These are phyloP conservation scores for Ilex paraguariensis DNA, from an alignment of 305 asterid genomes.

Conservation along the genomic window DNA sequence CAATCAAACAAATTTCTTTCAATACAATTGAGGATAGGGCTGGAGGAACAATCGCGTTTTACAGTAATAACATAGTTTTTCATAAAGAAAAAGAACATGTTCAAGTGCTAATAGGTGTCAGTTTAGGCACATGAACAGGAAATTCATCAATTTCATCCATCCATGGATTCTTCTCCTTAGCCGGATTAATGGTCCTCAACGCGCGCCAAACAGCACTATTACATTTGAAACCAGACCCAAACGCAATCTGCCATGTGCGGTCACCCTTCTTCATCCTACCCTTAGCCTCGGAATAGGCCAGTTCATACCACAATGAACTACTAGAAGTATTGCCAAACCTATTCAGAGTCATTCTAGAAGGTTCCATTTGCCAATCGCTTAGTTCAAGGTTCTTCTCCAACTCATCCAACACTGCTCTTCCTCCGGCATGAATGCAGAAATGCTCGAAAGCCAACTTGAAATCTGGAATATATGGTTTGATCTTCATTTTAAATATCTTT, in stretches of 20 bases:
- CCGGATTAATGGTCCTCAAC: constrained; percentile 51
- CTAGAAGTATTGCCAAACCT: constrained; percentile 76
- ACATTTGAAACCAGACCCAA: constrained; percentile 87
- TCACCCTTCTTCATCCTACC: constrained; percentile 71
- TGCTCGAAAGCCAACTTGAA: constrained; percentile 78
- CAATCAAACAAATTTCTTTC: too few species aligned
- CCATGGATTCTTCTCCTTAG: constrained; percentile 71
- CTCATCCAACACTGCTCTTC: constrained; percentile 66
- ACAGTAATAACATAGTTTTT: too few species aligned
- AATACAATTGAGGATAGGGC: too few species aligned
- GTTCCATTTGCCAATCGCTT: constrained; percentile 65
- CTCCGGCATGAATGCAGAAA: constrained; percentile 77
- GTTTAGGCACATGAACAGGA: constrained; percentile 56
- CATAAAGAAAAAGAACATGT: too few species aligned
- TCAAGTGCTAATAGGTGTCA: constrained; percentile 27
- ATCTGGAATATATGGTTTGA: constrained; percentile 65
- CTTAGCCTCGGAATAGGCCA: constrained; percentile 71
- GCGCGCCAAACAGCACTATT: constrained; percentile 80
- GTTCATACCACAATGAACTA: constrained; percentile 76
- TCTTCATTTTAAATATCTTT: constrained; percentile 54
- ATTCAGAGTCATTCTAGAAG: constrained; percentile 75
- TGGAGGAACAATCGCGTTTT: too few species aligned
- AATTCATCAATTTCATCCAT: constrained; percentile 68
- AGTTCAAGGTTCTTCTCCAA: constrained; percentile 68
- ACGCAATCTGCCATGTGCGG: constrained; percentile 76